phyloP scores from a whole-genome alignment of 73 alveolate genomes.

The Stentor roeselii region DNA sequence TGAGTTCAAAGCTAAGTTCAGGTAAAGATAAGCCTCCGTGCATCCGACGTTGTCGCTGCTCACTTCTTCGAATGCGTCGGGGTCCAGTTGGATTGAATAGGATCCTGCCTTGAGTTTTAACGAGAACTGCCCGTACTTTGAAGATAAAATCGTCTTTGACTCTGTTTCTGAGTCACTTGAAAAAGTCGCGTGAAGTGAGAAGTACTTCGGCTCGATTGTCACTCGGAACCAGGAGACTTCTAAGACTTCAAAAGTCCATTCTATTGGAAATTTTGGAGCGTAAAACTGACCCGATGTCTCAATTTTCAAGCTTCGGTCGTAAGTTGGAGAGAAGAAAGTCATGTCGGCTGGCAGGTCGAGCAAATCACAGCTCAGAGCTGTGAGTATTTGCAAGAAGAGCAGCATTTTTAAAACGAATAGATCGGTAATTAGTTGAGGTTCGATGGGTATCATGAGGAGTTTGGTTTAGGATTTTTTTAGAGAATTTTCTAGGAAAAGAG shows the following conservation, averaged over 20 bases:
- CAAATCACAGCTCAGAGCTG: conserved; percentile 10
- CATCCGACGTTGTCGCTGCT: background rate
- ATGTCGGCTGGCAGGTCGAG: background rate
- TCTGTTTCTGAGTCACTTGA: background rate
- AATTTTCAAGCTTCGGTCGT: background rate
- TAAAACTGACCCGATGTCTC: conserved; percentile 4
- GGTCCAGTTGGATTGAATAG: background rate
- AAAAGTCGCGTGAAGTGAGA: background rate
- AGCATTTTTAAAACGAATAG: background rate
- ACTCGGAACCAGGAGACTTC: conserved; percentile 21
- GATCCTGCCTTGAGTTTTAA: background rate
- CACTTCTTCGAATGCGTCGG: background rate
- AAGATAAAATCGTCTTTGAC: background rate
- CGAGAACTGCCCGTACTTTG: background rate
- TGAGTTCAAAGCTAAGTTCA: background rate
- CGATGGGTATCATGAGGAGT: too few species aligned
- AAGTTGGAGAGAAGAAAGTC: conserved; percentile 3
- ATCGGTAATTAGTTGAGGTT: too few species aligned
- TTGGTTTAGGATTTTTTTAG: too few species aligned
- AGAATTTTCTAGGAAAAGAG: too few species aligned
- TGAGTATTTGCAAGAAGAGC: background rate
- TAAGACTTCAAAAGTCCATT: background rate
- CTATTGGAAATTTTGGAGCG: background rate
- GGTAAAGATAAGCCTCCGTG: background rate
- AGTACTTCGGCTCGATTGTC: background rate